Evolutionary conservation across 768 basidiomycete genomes (phyloP).

Genomic region (Cystofilobasidium bisporidii): DNA sequence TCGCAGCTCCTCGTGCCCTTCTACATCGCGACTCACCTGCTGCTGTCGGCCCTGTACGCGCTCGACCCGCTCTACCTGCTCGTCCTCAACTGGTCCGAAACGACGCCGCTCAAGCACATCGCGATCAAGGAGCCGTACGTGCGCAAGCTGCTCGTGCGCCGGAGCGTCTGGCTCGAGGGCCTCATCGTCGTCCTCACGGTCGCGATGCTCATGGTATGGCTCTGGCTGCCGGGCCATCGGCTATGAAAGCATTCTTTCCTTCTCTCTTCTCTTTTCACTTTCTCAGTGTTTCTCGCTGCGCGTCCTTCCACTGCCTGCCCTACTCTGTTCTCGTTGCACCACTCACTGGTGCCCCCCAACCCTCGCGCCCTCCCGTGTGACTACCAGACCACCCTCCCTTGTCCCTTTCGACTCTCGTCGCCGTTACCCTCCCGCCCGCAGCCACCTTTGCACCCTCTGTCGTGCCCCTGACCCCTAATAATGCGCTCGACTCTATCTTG

Average conservation of each 20-base stretch:
- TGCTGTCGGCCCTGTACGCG: constrained; percentile 93
- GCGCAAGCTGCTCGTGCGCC: constrained; percentile 73
- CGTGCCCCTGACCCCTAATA: no score
- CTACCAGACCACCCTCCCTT: no score
- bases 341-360: no score
- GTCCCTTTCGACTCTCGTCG: no score
- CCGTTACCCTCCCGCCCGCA: no score
- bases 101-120: constrained; percentile 90
- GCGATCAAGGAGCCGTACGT: constrained; percentile 89
- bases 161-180: constrained; percentile 73
- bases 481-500: no score
- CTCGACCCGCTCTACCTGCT: constrained; percentile 83
- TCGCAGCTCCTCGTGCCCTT: constrained; percentile 87
- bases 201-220: constrained; percentile 81
- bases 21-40: constrained; percentile 73
- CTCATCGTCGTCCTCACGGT: constrained; percentile 56
- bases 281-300: no score
- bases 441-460: no score
- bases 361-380: no score
- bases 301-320: no score
- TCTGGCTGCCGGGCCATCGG: constrained; percentile 88
- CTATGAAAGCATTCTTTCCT: no score
- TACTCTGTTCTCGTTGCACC: no score
- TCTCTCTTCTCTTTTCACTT: background rate
- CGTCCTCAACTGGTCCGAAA: constrained; percentile 86